A percentile compares a stretch with the other conserved stretches of the same genome.
These are phyloP conservation scores for Saccharomyces pastorianus DNA, from an alignment of 1,139 yeast genomes.

Conservation along the genomic window DNA sequence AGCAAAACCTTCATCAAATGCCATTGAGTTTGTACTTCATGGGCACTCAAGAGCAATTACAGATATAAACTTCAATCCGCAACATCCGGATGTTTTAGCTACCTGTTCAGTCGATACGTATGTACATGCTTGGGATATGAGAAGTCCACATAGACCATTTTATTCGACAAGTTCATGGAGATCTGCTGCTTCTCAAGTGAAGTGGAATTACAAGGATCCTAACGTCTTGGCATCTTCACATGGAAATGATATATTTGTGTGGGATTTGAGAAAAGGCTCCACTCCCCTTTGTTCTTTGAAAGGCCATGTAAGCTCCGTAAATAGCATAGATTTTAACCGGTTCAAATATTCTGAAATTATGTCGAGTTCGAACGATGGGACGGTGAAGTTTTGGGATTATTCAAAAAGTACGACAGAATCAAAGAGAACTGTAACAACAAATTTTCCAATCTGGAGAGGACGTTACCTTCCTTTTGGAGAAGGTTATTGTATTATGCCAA, in stretches of 20 bases:
- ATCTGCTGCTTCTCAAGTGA: conserved; percentile 90
- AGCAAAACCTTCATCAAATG: conserved; percentile 63
- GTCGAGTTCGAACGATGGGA: conserved; percentile 78
- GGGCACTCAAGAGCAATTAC: conserved; percentile 90
- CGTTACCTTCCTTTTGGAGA: conserved; percentile 82
- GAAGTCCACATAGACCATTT: conserved; percentile 66
- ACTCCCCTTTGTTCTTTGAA: conserved; percentile 57
- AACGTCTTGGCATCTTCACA: conserved; percentile 79
- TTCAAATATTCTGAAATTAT: conserved; percentile 52
- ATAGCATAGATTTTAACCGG: conserved; percentile 77
- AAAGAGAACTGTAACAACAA: conserved; percentile 54
- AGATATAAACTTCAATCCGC: conserved; percentile 87
- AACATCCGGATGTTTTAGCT: conserved; percentile 80
- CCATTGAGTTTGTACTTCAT: conserved; percentile 80
- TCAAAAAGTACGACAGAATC: conserved; percentile 39
- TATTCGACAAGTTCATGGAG: conserved; percentile 85
- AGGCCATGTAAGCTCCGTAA: conserved; percentile 78
- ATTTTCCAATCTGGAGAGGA: conserved; percentile 83
- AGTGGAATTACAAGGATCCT: conserved; percentile 78
- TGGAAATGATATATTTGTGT: conserved; percentile 66
- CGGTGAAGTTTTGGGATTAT: conserved; percentile 83
- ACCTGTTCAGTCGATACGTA: conserved; percentile 90
- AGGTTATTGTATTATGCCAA: conserved; percentile 89
- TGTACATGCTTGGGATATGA: conserved; percentile 83
- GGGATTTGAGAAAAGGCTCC: conserved; percentile 86